Evolutionary conservation across 2,329 filamentous ascomycete genomes (phyloP).

Genomic region (Cladosporium sp.): DNA sequence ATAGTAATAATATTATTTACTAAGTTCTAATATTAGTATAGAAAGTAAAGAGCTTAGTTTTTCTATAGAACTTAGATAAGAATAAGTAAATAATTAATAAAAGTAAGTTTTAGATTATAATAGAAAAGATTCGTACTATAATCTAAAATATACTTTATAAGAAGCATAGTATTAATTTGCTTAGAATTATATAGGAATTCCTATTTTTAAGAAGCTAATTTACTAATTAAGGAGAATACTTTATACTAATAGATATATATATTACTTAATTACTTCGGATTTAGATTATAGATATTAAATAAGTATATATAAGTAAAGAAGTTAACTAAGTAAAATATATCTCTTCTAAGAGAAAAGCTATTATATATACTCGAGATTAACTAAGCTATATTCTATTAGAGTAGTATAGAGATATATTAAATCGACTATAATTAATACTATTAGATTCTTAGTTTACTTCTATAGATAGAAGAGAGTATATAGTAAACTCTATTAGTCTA

Average conservation of each 20-base stretch:
- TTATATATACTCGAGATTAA: no score
- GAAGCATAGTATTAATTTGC: background rate
- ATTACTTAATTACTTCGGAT: background rate
- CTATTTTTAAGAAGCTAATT: background rate
- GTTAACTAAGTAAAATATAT: no score
- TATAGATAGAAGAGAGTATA: no score
- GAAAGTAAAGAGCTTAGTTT: background rate
- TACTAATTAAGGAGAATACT: background rate
- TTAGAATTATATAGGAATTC: background rate
- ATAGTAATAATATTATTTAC: background rate
- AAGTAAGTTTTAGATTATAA: background rate
- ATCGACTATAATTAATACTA: no score
- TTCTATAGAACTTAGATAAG: background rate
- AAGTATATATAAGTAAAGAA: no score
- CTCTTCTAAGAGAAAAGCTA: no score
- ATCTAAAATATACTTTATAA: background rate
- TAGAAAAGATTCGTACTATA: background rate
- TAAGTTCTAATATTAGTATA: no score
- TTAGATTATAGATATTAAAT: no score
- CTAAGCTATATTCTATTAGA: no score
- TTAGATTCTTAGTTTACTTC: no score
- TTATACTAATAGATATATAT: background rate
- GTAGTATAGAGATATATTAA: no score
- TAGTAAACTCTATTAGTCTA: no score
- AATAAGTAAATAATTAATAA: background rate